Percentiles rank a stretch among this genome's conserved stretches.
phyloP scores from a whole-genome alignment of 345 rosid species.

The Chamaenerion angustifolium region DNA sequence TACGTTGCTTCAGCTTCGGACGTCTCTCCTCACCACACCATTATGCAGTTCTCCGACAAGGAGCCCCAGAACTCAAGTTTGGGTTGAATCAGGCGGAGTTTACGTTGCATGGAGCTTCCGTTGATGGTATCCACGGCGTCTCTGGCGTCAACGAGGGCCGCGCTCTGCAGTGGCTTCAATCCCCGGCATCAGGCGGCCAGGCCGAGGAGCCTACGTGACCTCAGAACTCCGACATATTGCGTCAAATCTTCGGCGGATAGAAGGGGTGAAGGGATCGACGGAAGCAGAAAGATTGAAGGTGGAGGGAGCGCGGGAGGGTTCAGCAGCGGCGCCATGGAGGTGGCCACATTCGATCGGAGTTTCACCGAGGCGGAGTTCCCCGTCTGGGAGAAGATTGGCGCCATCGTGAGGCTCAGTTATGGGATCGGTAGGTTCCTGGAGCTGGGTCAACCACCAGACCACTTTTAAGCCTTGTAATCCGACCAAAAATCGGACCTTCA shows the following conservation, averaged over 20 bases:
- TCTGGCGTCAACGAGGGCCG: not conserved
- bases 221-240: not conserved
- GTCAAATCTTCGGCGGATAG: conserved; percentile 9
- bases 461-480: too few relatives aligned
- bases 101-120: conserved; percentile 9
- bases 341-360: conserved; percentile 53
- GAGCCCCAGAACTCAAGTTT: too few relatives aligned
- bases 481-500: too few relatives aligned
- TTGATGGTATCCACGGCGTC: conserved; percentile 6
- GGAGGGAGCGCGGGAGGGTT: conserved; percentile 19
- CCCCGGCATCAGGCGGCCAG: not conserved
- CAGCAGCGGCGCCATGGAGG: conserved; percentile 53
- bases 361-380: conserved; percentile 59
- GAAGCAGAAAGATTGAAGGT: conserved; percentile 21
- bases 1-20: not conserved
- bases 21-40: not conserved
- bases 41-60: too few relatives aligned
- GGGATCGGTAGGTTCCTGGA: conserved; percentile 55
- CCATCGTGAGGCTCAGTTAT: conserved; percentile 68
- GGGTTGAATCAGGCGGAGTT: conserved; percentile 1
- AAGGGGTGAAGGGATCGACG: conserved; percentile 28
- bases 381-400: conserved; percentile 88
- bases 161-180: not conserved
- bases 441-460: not conserved
- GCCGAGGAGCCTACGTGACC: conserved; percentile 4